Conservation (phyloP, 106 monocot genomes). For the Chionographis japonica region DNA sequence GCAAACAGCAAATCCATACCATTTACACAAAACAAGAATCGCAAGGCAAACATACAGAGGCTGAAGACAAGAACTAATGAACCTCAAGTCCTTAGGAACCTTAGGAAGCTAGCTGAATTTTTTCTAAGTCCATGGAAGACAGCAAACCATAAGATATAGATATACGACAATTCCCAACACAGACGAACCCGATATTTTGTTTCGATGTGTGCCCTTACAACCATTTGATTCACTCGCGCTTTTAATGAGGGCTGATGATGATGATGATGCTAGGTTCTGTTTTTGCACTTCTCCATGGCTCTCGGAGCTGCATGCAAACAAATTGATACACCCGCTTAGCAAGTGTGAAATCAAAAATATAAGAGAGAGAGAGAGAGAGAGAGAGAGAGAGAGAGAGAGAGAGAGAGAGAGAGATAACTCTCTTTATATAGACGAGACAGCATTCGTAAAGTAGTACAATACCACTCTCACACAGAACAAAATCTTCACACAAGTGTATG, state of each 20-base stretch:
- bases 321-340: neutral
- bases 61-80: conserved; percentile 10
- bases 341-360: no score
- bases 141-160: conserved; percentile 24
- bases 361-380: neutral
- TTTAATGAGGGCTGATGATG: neutral
- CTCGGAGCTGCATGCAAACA: conserved; percentile 29
- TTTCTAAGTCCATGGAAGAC: conserved; percentile 9
- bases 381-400: neutral
- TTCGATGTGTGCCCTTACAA: conserved; percentile 2
- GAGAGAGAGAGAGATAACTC: neutral
- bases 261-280: conserved; percentile 12
- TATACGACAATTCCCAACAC: conserved; percentile 7
- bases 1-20: no score
- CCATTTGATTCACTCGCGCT: neutral
- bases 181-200: neutral
- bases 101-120: conserved; percentile 7
- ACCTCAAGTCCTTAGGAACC: conserved; percentile 12
- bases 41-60: neutral
- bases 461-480: no score
- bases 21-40: no score
- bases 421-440: no score
- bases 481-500: no score
- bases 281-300: conserved; percentile 34
- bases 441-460: no score